Percentiles rank a stretch among this genome's conserved stretches.
Conservation (phyloP, 2,329 filamentous ascomycete genomes). For the Gremmenia infestans region DNA sequence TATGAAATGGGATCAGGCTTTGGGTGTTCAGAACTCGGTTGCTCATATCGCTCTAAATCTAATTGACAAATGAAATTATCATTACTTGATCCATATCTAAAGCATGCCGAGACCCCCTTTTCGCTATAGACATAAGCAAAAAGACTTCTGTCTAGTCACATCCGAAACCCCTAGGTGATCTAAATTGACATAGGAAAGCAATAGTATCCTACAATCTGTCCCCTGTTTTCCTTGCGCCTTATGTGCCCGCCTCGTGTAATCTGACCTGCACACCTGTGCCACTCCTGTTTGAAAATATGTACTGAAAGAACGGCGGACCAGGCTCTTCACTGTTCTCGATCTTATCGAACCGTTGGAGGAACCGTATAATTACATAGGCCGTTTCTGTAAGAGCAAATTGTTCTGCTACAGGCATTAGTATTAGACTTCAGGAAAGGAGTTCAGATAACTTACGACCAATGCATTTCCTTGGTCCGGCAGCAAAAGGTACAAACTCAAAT, state of each 20-base stretch:
- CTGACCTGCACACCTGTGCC: constrained; percentile 1
- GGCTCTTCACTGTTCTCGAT: constrained; percentile 43
- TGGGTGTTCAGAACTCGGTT: too few species aligned
- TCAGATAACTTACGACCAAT: constrained; percentile 26
- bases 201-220: too few species aligned
- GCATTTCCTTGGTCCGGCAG: constrained; percentile 42
- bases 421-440: background rate
- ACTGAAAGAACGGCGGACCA: background rate
- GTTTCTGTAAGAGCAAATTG: constrained; percentile 76
- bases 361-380: constrained; percentile 60
- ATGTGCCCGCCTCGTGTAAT: background rate
- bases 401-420: constrained; percentile 32
- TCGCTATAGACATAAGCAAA: too few species aligned
- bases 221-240: too few species aligned
- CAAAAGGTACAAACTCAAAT: constrained; percentile 4
- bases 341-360: constrained; percentile 65
- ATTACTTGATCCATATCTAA: too few species aligned
- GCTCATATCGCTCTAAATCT: too few species aligned
- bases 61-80: too few species aligned
- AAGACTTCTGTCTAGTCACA: too few species aligned
- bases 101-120: too few species aligned
- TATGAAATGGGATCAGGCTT: too few species aligned
- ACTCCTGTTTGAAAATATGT: background rate
- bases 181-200: too few species aligned
- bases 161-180: too few species aligned